A percentile compares a stretch with the other conserved stretches of the same genome.
phyloP scores from a whole-genome alignment of 2,329 filamentous ascomycete species.

The Cadophora gregata region DNA sequence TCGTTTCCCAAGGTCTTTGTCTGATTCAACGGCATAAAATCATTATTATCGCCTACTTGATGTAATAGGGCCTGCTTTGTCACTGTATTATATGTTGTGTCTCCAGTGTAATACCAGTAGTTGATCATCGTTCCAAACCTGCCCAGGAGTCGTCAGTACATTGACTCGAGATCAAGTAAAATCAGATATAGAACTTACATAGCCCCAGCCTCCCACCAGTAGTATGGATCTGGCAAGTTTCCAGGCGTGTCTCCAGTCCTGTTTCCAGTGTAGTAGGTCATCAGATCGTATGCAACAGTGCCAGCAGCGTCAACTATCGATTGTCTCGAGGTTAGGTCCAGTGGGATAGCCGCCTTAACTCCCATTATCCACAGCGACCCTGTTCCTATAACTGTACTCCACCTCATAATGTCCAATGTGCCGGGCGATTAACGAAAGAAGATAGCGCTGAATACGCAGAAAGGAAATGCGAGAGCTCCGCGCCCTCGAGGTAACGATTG shows the following conservation, averaged over 20 bases:
- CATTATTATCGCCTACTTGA: slow-evolving; percentile 72
- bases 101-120: slow-evolving; percentile 84
- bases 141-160: slow-evolving; percentile 60
- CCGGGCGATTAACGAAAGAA: neutral
- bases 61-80: slow-evolving; percentile 72
- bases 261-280: slow-evolving; percentile 59
- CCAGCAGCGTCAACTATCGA: slow-evolving; percentile 43
- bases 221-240: slow-evolving; percentile 58
- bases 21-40: slow-evolving; percentile 80
- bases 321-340: slow-evolving; percentile 36
- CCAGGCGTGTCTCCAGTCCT: slow-evolving; percentile 56
- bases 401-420: slow-evolving; percentile 24
- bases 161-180: neutral
- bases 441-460: neutral
- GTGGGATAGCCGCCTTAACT: slow-evolving; percentile 34
- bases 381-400: slow-evolving; percentile 15
- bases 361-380: slow-evolving; percentile 32
- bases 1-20: slow-evolving; percentile 68
- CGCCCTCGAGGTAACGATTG: slow-evolving; percentile 1
- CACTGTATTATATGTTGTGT: slow-evolving; percentile 67
- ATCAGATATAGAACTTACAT: slow-evolving; percentile 49
- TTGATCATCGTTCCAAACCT: slow-evolving; percentile 71
- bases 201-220: slow-evolving; percentile 73
- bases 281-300: slow-evolving; percentile 53
- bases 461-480: neutral